Base-by-base conservation (phyloP, 1,284 basidiomycete genomes). In the Tilletia indica region DNA sequence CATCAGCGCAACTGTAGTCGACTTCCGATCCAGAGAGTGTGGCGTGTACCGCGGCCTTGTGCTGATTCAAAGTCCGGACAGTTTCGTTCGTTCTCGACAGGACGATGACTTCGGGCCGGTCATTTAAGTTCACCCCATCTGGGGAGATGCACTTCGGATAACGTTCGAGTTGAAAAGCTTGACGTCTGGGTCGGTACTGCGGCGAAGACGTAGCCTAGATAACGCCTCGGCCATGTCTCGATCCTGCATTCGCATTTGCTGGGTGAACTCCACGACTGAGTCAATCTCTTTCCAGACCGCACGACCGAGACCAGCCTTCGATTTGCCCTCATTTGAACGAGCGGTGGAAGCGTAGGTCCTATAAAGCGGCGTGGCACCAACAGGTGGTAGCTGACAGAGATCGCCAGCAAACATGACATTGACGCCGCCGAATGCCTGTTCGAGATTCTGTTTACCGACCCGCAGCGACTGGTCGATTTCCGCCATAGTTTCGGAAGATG, bases 221-320 rank as follows among this genome's bases (percentile, higher is more conserved):
- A 58, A 34, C 21, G 21, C 16, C 2, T 21, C 4, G 4, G 56
- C 56, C 56, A 58, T 58, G 12, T 4, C 4, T 58, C 34, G n/a
- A 25, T 58, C 56, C 56, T 31, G 2, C 56, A 58, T 58, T 25
- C 56, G 56, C 56, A 58, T 58, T 58, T 58, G 56, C 5, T 58
- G 3, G 2, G 14, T 58, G 21, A 58, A 58, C 21, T 58, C 25
- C 12, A 58, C 56, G 56, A 58, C 56, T 2, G 11, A 11, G 4
- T 58, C 8, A 4, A 58, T 12, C 14, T 31, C 3, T 4, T 3
- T 19, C 56, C 56, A 58, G 25, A 25, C 21, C 12, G 25, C n/a
- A 2, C 56, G 2, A n/a, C 56, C 56, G 56, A 58, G 56, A 31
- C 12, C 56, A 34, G 34, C 56, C 21, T 25, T 58, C 2, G 56